Evolutionary conservation across 805 yeast genomes (phyloP), one percentile per base, ranked within the genome.

Genomic region (Candida orba): DNA sequence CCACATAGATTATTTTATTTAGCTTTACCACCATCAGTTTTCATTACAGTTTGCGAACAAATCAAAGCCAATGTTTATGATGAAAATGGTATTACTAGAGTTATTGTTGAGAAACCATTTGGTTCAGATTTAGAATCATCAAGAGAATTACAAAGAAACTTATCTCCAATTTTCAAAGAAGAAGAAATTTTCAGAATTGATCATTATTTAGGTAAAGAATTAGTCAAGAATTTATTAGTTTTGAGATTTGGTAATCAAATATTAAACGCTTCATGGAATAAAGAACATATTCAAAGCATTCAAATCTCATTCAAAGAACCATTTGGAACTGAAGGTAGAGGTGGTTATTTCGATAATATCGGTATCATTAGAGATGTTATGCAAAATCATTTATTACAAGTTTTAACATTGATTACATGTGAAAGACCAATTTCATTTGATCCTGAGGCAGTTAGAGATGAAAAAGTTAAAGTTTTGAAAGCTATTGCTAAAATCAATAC

Each of bases 321-420:
- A n/a, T 93, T 93, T 57, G 99, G 99, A 44, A 93, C 99, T 34
- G 96, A 93, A 68, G 99, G 99, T 45, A 80, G 99, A 63, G 99
- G 99, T 54, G 99, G 99, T 33, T 93, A 93, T 71, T 93, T 93
- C 60, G 98, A 93, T 67, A 72, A 75, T 44, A 88, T 90, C 58
- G 99, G 99, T 46, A 93, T 93, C 61, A 85, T 93, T 54, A 80
- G 99, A 66, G 99, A 93, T 62, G 98, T 93, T 39, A 91, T 93
- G 88, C 99, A 93, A 72, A 93, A 93, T 74, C 99, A 93, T 69
- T 67, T 93, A 56, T 73, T 91, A 59, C 99, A 93, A 71, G 95
- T 91, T 20, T 69, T 93, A 60, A 90, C 98, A 6, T 66, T 93
- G 44, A 70, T 91, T 48, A 86, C 96, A 42, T 91, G 93, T 96